Conservation (phyloP, 2,329 filamentous ascomycete species). For the Madurella fahalii region DNA sequence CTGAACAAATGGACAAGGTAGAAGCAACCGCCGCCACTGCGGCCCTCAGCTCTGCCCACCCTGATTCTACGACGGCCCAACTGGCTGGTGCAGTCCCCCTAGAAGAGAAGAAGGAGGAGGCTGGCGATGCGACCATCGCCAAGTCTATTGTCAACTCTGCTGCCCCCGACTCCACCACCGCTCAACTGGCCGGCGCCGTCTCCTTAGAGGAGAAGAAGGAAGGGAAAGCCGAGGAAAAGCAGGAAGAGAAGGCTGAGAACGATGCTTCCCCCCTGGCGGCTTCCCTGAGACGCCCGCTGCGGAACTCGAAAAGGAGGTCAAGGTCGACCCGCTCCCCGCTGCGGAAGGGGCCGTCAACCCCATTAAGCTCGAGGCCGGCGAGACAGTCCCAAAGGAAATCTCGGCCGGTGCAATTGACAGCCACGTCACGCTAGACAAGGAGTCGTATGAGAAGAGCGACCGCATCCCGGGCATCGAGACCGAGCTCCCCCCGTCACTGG, state of each 20-base stretch:
- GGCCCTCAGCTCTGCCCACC: constrained; percentile 62
- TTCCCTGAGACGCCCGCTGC: constrained; percentile 36
- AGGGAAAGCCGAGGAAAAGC: constrained; percentile 2
- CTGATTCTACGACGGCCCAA: constrained; percentile 64
- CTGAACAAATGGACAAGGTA: constrained; percentile 59
- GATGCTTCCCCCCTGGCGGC: constrained; percentile 33
- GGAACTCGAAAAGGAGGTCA: constrained; percentile 36
- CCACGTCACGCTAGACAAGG: constrained; percentile 74
- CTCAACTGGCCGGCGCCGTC: constrained; percentile 59
- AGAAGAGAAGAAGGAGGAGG: constrained; percentile 37
- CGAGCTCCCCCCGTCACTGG: constrained; percentile 53
- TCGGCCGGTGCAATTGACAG: constrained; percentile 64
- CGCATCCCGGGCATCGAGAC: constrained; percentile 51
- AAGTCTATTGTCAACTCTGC: constrained; percentile 54
- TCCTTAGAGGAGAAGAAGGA: constrained; percentile 48
- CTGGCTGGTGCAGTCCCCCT: constrained; percentile 62
- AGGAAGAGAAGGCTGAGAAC: neutral
- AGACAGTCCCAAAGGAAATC: constrained; percentile 70
- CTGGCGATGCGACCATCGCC: constrained; percentile 33
- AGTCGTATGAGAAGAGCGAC: constrained; percentile 80
- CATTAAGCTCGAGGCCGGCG: constrained; percentile 71
- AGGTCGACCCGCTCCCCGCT: constrained; percentile 59
- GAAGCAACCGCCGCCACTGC: constrained; percentile 26
- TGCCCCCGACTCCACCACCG: constrained; percentile 66
- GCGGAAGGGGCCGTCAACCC: constrained; percentile 69